Evolutionary conservation across 2,329 filamentous ascomycete species (phyloP).

Genomic region (Exophiala xenobiotica): DNA sequence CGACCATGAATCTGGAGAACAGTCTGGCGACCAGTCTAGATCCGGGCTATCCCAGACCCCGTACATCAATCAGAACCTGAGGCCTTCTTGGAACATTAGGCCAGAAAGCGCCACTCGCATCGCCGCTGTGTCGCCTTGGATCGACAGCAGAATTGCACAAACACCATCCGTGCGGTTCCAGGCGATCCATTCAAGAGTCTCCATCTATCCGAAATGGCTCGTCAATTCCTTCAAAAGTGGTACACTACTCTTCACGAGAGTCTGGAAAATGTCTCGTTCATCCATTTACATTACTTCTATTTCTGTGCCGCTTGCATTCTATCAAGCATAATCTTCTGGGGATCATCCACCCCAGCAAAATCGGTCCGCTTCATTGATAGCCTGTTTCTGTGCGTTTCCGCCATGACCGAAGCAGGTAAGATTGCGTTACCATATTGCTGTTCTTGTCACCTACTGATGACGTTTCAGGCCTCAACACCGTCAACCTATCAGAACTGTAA

Average conservation of each 20-base stretch:
- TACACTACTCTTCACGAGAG: background rate
- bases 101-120: background rate
- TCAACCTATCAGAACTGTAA: slow-evolving; percentile 45
- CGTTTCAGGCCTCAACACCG: slow-evolving; percentile 41
- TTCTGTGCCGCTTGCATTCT: slow-evolving; percentile 46
- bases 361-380: slow-evolving; percentile 48
- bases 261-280: slow-evolving; percentile 34
- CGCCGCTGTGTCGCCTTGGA: background rate
- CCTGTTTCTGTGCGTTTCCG: slow-evolving; percentile 47
- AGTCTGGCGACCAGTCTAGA: too few relatives aligned
- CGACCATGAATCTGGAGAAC: too few relatives aligned
- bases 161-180: background rate
- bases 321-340: slow-evolving; percentile 50
- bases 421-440: background rate
- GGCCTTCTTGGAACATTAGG: background rate
- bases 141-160: background rate
- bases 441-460: background rate
- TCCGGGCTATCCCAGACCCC: background rate
- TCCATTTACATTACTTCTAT: slow-evolving; percentile 47
- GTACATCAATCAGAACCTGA: background rate
- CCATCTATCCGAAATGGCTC: background rate
- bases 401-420: slow-evolving; percentile 49
- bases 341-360: slow-evolving; percentile 42
- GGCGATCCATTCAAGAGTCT: background rate
- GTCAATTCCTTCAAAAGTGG: background rate